Conservation (phyloP, 805 yeast genomes). For the Starmerella vitae region DNA sequence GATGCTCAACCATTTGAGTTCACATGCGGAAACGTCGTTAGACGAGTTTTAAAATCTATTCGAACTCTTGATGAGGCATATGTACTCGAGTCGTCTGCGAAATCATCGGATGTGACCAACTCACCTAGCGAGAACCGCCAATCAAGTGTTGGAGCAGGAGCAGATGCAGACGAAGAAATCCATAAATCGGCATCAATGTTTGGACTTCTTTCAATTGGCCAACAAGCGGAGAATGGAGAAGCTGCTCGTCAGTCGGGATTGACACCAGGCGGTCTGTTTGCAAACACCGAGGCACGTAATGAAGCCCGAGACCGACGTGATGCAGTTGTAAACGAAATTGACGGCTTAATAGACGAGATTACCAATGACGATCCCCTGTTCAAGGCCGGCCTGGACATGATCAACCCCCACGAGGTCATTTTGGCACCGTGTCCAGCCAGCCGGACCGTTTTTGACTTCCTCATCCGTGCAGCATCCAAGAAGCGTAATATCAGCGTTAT, state of each 20-base stretch:
- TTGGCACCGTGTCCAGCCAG: slow-evolving; percentile 93
- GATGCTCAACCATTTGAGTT: slow-evolving; percentile 83
- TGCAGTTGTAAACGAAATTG: slow-evolving; percentile 34
- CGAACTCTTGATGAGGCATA: slow-evolving; percentile 65
- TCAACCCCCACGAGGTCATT: slow-evolving; percentile 62
- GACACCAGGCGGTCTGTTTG: slow-evolving; percentile 16
- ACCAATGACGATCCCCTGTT: slow-evolving; percentile 82
- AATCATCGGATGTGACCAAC: neutral
- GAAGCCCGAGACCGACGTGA: slow-evolving; percentile 20
- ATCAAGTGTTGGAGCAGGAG: slow-evolving; percentile 7
- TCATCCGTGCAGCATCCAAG: slow-evolving; percentile 74
- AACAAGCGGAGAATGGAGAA: slow-evolving; percentile 17
- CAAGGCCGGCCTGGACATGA: slow-evolving; percentile 78
- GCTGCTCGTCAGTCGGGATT: slow-evolving; percentile 5
- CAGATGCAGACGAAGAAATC: slow-evolving; percentile 9
- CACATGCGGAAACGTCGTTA: slow-evolving; percentile 76
- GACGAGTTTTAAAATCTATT: slow-evolving; percentile 74
- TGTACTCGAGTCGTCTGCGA: neutral
- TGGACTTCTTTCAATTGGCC: slow-evolving; percentile 52
- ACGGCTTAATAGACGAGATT: slow-evolving; percentile 84
- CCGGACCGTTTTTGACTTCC: slow-evolving; percentile 72
- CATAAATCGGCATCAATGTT: slow-evolving; percentile 49
- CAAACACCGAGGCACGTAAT: slow-evolving; percentile 9
- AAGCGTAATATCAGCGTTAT: slow-evolving; percentile 81
- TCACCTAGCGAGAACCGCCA: neutral